phyloP scores from a whole-genome alignment of 352 stramenopile genomes.

The Phytophthora tubulina region DNA sequence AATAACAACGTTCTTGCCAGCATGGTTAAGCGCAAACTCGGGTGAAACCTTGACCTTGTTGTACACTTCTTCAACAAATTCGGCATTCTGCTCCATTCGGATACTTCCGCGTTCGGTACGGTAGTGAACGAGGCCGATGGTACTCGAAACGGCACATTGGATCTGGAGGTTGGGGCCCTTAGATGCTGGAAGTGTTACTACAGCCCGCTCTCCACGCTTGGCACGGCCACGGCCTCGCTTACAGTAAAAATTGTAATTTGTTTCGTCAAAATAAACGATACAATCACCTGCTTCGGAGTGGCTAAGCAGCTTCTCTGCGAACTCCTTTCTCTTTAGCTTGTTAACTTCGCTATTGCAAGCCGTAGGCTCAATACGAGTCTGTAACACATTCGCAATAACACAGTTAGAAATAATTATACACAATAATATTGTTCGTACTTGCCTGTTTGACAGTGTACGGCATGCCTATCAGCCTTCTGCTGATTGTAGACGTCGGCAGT shows the following conservation, averaged over 20 bases:
- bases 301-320: neutral
- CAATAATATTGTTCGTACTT: neutral
- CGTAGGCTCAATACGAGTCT: neutral
- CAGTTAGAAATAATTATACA: too few relatives aligned
- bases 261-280: neutral
- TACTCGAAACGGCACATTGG: neutral
- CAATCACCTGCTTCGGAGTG: neutral
- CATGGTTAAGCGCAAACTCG: neutral
- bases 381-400: neutral
- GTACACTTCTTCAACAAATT: neutral
- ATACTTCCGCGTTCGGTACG: neutral
- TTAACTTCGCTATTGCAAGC: neutral
- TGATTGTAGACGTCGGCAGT: neutral
- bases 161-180: neutral
- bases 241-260: neutral
- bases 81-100: neutral
- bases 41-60: neutral
- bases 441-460: neutral
- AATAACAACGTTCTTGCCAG: slow-evolving; percentile 1
- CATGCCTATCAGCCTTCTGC: neutral
- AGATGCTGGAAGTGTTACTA: neutral
- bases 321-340: neutral
- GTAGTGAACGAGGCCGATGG: neutral
- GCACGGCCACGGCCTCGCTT: neutral
- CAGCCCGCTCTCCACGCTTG: neutral